Base-by-base conservation (phyloP, 1,139 yeast species). In the Zygoascus meyerae region DNA sequence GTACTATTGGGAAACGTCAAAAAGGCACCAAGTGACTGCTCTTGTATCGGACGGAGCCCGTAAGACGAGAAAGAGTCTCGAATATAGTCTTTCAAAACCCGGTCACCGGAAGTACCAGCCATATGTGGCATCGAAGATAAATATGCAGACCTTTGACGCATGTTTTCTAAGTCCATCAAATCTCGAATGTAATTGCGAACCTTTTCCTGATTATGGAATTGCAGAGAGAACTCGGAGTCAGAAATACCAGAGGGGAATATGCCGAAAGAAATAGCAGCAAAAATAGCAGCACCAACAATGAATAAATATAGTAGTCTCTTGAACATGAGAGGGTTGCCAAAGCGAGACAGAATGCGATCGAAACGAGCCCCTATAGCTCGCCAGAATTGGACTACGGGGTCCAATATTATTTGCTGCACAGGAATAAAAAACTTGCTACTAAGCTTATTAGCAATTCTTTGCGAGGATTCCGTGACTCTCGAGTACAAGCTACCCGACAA, bases 31-130 rank as follows among this genome's bases (percentile, higher is more conserved):
- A 77, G 71, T 5, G 53, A 47, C 16, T 50, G 51, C n/a, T 70
- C 52, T 36, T 70, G 67, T 41, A 86, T 59, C 4, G 51, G 49
- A 9, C 47, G 34, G 12, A 52, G n/a, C 2, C 86, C 84, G 54
- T 78, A 78, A 48, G 77, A 74, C 18, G 65, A 61, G 66, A 86
- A 78, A 48, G 76, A 75, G 11, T 74, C 71, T 52, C 77, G 73
- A 17, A 90, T 71, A 62, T 83, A 87, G 51, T 74, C 72, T 1
- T 87, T 82, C 33, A 87, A 66, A 0, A 87, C 74, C 50, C 79
- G 65, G 61, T 89, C 97, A 14, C 95, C 97, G 15, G 78, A 77
- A 2, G 97, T 82, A 1, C 97, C 97, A 0, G 96, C 81, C 52
- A 81, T 66, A 62, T 89, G 97, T 1, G 95, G 89, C 79, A 89